These are phyloP conservation scores for Arctostaphylos glauca DNA, from an alignment of 148 eudicot genomes.

Conservation along the genomic window DNA sequence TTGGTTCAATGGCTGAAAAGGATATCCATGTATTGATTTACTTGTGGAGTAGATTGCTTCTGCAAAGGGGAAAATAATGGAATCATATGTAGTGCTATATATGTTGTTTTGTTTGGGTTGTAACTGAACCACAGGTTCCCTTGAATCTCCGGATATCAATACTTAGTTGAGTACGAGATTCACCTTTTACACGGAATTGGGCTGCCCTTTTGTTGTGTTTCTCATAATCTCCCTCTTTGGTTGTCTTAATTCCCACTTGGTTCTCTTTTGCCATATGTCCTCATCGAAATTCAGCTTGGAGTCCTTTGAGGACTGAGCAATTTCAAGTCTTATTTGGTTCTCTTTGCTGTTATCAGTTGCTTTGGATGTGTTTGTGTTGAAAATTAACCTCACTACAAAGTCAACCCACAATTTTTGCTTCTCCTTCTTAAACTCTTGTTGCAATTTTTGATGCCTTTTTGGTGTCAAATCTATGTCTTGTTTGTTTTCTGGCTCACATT, in stretches of 20 bases:
- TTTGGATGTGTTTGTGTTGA: constrained; percentile 3
- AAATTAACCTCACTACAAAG: background rate
- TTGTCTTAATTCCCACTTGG: constrained; percentile 4
- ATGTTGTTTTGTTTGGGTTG: constrained; percentile 10
- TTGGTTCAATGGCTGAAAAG: constrained; percentile 26
- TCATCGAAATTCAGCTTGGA: background rate
- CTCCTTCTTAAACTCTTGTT: background rate
- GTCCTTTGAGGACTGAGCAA: constrained; percentile 6
- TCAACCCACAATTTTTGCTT: background rate
- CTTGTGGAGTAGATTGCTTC: constrained; percentile 8
- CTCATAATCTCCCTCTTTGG: constrained; percentile 4
- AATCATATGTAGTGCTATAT: constrained; percentile 15
- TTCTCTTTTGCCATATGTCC: background rate
- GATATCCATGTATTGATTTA: constrained; percentile 21
- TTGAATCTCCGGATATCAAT: constrained; percentile 7
- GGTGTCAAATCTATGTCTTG: background rate
- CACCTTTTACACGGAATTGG: background rate
- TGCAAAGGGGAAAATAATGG: constrained; percentile 11
- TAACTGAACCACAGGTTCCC: background rate
- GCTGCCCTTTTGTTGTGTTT: background rate
- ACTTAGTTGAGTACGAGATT: background rate
- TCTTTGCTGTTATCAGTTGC: background rate
- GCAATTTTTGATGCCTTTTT: background rate
- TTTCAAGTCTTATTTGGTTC: background rate
- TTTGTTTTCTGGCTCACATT: background rate